phyloP scores from a whole-genome alignment of 2,329 filamentous ascomycete species.

The Clonostachys byssicola region DNA sequence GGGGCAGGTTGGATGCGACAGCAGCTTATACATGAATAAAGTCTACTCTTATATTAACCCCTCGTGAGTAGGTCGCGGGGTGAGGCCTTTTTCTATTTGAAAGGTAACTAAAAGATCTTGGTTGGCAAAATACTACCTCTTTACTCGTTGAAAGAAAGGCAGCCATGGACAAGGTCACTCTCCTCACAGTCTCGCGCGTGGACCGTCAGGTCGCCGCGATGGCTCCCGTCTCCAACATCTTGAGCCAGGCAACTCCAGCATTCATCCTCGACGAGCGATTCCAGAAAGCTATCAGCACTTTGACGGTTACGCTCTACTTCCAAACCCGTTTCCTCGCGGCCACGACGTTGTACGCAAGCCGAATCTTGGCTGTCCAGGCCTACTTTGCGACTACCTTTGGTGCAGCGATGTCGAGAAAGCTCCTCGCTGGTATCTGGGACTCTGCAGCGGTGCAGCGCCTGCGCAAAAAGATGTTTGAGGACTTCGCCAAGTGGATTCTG shows the following conservation, averaged over 20 bases:
- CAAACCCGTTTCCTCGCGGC: conserved; percentile 21
- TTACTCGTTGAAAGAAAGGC: no score
- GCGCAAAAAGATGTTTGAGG: conserved; percentile 43
- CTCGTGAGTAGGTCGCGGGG: no score
- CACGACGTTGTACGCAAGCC: conserved; percentile 15
- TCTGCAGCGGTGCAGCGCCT: conserved; percentile 25
- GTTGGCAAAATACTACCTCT: no score
- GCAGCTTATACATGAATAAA: no score
- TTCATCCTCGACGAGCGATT: conserved; percentile 24
- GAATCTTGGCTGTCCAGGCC: conserved; percentile 15
- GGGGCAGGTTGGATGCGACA: no score
- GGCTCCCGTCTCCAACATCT: conserved; percentile 7
- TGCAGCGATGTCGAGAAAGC: conserved; percentile 18
- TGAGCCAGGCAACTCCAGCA: conserved; percentile 23
- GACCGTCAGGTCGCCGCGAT: background rate
- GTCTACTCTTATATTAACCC: no score
- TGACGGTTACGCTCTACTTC: conserved; percentile 21
- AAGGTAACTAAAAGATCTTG: no score
- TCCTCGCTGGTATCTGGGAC: conserved; percentile 27
- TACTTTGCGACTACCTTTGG: conserved; percentile 19
- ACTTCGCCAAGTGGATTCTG: conserved; percentile 46
- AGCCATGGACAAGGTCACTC: conserved; percentile 4
- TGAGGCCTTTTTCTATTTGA: no score
- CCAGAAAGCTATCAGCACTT: conserved; percentile 23
- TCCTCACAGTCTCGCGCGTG: conserved; percentile 2